Percentiles rank a stretch among this genome's conserved stretches.
These are phyloP conservation scores for Colletotrichum shisoi DNA, from an alignment of 2,329 filamentous ascomycete species.

Conservation along the genomic window DNA sequence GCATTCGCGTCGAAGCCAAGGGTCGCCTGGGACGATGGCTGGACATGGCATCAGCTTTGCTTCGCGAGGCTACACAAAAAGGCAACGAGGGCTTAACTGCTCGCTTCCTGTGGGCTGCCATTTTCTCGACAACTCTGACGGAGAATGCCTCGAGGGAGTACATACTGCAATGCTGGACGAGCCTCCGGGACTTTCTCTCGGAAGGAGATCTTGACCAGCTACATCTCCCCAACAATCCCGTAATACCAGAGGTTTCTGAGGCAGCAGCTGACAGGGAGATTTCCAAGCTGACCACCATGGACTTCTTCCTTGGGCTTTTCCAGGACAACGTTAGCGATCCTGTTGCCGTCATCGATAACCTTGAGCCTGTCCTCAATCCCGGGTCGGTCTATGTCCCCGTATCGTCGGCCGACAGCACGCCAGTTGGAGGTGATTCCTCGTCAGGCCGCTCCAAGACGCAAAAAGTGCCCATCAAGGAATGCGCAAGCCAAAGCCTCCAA, in stretches of 20 bases:
- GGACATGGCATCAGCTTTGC: constrained; percentile 57
- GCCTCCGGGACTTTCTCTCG: constrained; percentile 61
- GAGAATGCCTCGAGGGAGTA: constrained; percentile 65
- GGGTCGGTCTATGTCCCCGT: constrained; percentile 58
- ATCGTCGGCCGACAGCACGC: constrained; percentile 38
- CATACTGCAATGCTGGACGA: constrained; percentile 66
- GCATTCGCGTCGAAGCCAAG: constrained; percentile 59
- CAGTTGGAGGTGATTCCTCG: constrained; percentile 36
- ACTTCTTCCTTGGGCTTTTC: constrained; percentile 93
- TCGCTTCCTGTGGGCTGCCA: constrained; percentile 67
- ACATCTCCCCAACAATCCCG: constrained; percentile 79
- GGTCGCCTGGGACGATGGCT: constrained; percentile 62
- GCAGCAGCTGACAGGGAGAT: constrained; percentile 89
- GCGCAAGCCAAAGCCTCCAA: constrained; percentile 65
- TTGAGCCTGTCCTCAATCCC: constrained; percentile 90
- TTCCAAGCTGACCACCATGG: constrained; percentile 91
- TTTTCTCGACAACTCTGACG: constrained; percentile 61
- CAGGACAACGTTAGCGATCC: constrained; percentile 82
- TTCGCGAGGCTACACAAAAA: constrained; percentile 49
- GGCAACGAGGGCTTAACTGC: constrained; percentile 53
- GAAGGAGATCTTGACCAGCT: constrained; percentile 57
- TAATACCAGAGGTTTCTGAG: constrained; percentile 86
- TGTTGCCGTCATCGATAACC: constrained; percentile 83
- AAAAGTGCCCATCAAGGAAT: constrained; percentile 58
- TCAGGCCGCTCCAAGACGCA: constrained; percentile 36